Base-by-base conservation (phyloP, 495 filamentous ascomycete genomes). In the Cercophora newfieldiana region DNA sequence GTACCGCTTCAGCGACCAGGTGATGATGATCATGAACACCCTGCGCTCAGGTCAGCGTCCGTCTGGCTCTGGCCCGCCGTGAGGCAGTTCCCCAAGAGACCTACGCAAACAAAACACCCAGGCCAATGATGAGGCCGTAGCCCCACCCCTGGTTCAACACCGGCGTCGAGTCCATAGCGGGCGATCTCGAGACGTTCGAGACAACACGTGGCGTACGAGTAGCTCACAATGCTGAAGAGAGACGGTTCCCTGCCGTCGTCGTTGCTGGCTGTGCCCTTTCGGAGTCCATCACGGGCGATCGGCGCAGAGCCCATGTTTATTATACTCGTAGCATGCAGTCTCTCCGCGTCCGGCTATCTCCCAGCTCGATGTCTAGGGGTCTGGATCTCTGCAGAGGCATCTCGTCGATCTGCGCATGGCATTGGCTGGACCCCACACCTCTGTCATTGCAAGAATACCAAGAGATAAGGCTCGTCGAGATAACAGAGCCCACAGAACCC, bases 71-170 rank as follows among this genome's bases (percentile, higher is more conserved):
- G 21, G 1, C n/a, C n/a, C 14, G 21, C 4, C n/a, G 56, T 21
- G n/a, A 31, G 14, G 56, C 29, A 24, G 48, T 1, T 12, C 3
- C 14, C 53, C n/a, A n/a, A n/a, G 8, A 59, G 10, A 59, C 56
- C 7, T 59, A 59, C 56, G 59, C 59, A 30, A 61, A 61, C 44
- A 61, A 61, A 30, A 61, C 37, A 21, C 59, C 59, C 44, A 61
- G 47, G 47, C 59, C 59, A 21, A 61, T 49, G 44, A 61, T 61
- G 59, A 61, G 59, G 59, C 59, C 59, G 59, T 61, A 61, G 59
- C 59, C 59, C 59, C 59, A 61, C 30, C 59, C 59, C 25, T 50
- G 16, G 59, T 61, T 25, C 26, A 61, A 25, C 26, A 57, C 28
- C 26, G 55, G 37, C 10, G 37, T 14, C 37, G 37, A 8, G 12